Base-by-base conservation (phyloP, 306 rosid species). In the Dalbergia cochinchinensis region DNA sequence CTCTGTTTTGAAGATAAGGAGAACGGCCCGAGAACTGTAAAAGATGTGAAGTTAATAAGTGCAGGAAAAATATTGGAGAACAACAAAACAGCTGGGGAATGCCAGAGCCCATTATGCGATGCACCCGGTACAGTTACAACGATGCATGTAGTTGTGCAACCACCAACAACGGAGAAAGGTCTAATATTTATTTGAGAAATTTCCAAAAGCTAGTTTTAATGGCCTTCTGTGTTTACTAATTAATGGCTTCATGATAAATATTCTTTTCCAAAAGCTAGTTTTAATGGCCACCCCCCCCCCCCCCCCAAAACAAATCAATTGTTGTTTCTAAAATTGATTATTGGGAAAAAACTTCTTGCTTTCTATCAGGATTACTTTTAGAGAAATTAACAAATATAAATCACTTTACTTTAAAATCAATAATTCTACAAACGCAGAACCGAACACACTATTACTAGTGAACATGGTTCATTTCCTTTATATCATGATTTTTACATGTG, bases 81-180 rank as follows among this genome's bases (percentile, higher is more conserved):
- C 86, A 88, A 82, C 80, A 88, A 63, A 90, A 94, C 99, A 65
- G 90, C 92, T 55, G 96, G 92, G 51, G 99, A 94, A 72, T 92
- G 99, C 82, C 92, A 71, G 79, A 94, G 95, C 88, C 98, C 97
- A 31, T 81, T 92, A 65, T 87, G 83, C 20, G 97, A 94, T 65
- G 76, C 90, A 54, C 97, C 97, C 6, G 98, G 90, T 16, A 89
- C 90, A 60, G 91, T 94, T 22, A 94, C 97, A 8, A 94, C 99
- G 18, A 94, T 94, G 99, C 99, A 91, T 75, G 97, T 92, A 12
- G 86, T 94, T 77, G 88, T 94, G 84, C 99, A 94, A 78, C 94
- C 87, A 59, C 92, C 97, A 16, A 70, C 89, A 9, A 53, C 67
- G 58, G 97, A 91, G 64, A 94, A 92, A 94, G 99, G 99, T 94